Percentiles rank a stretch among this genome's conserved stretches.
These are phyloP conservation scores for Chiua virens DNA, from an alignment of 768 basidiomycete genomes.

Conservation along the genomic window DNA sequence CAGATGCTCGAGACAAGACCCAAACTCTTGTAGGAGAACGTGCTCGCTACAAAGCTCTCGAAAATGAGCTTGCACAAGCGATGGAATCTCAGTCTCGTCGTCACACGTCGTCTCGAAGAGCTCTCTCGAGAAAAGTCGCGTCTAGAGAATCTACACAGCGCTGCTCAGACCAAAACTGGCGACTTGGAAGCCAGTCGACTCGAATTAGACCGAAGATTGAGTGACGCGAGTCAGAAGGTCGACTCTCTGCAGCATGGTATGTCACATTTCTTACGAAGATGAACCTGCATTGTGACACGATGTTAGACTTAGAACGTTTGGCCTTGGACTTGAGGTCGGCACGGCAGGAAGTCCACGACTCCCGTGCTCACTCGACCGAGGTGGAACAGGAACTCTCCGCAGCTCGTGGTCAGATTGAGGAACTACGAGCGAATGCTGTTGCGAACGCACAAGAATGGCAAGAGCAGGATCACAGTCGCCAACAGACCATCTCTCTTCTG, in stretches of 20 bases:
- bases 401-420: constrained; percentile 20
- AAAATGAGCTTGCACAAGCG: constrained; percentile 21
- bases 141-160: constrained; percentile 14
- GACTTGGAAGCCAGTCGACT: constrained; percentile 10
- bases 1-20: constrained; percentile 17
- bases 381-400: constrained; percentile 23
- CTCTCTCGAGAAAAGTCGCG: constrained; percentile 25
- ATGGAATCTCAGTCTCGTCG: constrained; percentile 4
- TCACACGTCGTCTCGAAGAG: constrained; percentile 16
- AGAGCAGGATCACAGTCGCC: constrained; percentile 52
- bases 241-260: constrained; percentile 22
- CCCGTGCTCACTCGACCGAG: constrained; percentile 11
- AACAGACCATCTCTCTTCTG: constrained; percentile 73
- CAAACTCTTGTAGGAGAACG: constrained; percentile 21
- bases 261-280: constrained; percentile 20
- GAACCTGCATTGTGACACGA: constrained; percentile 27
- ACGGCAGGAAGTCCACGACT: constrained; percentile 10
- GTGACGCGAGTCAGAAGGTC: constrained; percentile 3
- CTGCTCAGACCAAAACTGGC: constrained; percentile 16
- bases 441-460: constrained; percentile 20
- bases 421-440: constrained; percentile 12
- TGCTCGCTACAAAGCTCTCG: constrained; percentile 17
- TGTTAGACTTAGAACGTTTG: constrained; percentile 20
- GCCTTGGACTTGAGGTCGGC: constrained; percentile 16
- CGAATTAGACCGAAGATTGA: constrained; percentile 12